Evolutionary conservation across 1,139 yeast genomes (phyloP), one percentile per base, ranked within the genome.

Genomic region (Meyerozyma athensensis): DNA sequence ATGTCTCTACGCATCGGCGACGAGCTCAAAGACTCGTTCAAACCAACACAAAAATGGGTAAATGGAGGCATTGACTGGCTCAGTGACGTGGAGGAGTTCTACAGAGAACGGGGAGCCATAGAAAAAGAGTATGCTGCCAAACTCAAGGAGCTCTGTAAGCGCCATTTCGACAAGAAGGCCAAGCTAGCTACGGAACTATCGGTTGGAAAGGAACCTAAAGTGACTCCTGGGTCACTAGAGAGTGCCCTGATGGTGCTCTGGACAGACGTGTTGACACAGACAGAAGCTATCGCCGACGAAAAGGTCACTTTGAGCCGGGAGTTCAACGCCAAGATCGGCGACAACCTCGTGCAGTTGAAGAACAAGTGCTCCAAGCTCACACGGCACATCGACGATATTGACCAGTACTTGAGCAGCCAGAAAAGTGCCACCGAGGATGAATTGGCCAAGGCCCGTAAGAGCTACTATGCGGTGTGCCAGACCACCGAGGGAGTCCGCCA

Each of bases 181-280:
- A 78, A 77, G 49, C 60, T 72, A 9, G 71, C 87, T 19, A 77
- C 94, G 0, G 61, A 65, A 17, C 62, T 94, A 24, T 80, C 92
- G 26, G 98, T 94, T 6, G 99, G 99, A 19, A 96, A 87, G 45
- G 76, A 77, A 19, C 98, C 99, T 0, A 77, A 80, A 34, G 75
- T 86, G 39, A 92, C 99, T 0, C 97, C 98, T 0, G 98, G 99
- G 0, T 89, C 97, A 0, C 66, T 92, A 37, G 98, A 94, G 54
- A 77, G 86, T 46, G 96, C 97, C 0, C 74, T 87, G n/a, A 63
- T 90, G 46, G 96, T 87, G n/a, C 78, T 95, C 4, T 92, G 98
- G 98, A 86, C 80, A 35, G 95, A 87, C 47, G 77, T 92, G 10
- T 69, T 92, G 43, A 75, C 86, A 5, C 95, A 87, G 54, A 86